Base-by-base conservation (phyloP, 2,329 filamentous ascomycete genomes). In the Fusarium equiseti region DNA sequence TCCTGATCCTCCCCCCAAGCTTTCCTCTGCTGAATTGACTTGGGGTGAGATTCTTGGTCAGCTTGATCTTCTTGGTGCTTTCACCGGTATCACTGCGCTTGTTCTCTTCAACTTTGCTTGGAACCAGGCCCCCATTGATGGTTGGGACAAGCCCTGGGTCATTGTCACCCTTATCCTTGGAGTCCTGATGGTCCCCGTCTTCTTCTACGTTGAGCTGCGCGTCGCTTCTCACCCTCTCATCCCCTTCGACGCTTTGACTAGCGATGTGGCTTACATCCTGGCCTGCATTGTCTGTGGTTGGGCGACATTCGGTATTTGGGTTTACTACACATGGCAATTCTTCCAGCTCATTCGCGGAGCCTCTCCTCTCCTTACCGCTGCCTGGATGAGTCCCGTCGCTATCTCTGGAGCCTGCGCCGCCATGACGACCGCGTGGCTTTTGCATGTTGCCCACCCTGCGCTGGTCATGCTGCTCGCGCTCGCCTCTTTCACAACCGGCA, bases 71-170 rank as follows among this genome's bases (percentile, higher is more conserved):
- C 77, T 77, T 0, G 83, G 83, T 2, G 80, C 80, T 0, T 32
- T 79, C 2, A 72, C 79, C 1, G 89, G 89, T 2, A 82, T 91
- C 20, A 80, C 81, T 0, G 85, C 85, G 0, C 79, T 92, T 26
- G 81, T 90, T 0, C 80, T 92, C 20, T 84, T 92, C 78, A 91
- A 91, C 75, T 88, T 92, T 71, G 87, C 89, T 1, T 91, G 88
- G 88, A 91, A 90, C 63, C 89, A 92, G 74, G 89, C 87, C 0
- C 85, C 88, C 0, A 81, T 87, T 0, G 86, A 84, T 3, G 88
- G 88, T 3, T 92, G 90, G 90, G 70, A 79, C 2, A 81, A 82
- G 9, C 81, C 87, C 0, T 88, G 88, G 59, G 82, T 89, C n/a
- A 86, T 87, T 63, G 79, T 86, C 0, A 79, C 87, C 1, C 80